Evolutionary conservation across 148 eudicot species (phyloP), one percentile per base, ranked within the genome.

Genomic region (Gaultheria prostrata): DNA sequence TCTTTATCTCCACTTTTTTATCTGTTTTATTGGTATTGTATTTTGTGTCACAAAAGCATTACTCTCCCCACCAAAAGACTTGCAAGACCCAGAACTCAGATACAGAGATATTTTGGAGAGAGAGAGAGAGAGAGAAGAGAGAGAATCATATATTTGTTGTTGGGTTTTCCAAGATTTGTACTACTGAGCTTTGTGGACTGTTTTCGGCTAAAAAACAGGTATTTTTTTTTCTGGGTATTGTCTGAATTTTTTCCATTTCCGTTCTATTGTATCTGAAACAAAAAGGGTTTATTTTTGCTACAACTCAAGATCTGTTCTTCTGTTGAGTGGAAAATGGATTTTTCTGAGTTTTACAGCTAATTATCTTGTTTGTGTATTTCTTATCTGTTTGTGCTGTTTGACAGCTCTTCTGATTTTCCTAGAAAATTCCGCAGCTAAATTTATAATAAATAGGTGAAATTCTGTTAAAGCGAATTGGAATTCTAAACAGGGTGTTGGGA

Each of bases 1-100:
- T 86, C 84, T 82, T 77, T 65, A 67, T 79, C 83, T 89, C 88
- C 90, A 89, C 93, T 91, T 91, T 51, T 91, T 89, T 80, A 78
- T 83, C 86, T 32, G 21, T 65, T 81, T 72, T 8, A 51, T 76
- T 81, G 33, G 48, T 79, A 50, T 83, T 83, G 35, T 82, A 61
- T 63, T 61, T 51, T 24, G 53, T 67, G 75, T 80, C 57, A 72
- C 54, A 21, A 48, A 17, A 39, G 59, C 28, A 80, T 9, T 65
- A 82, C 43, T 75, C 56, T 75, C 56, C 56, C 54, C 70, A 79
- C 65, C 45, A 81, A 54, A 77, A 48, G 80, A 73, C 48, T 67
- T 73, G 53, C 13, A 12, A 15, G 5, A 63, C 65, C 50, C 32
- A 15, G 65, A 65, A 65, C 24, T 63, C 3, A 11, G 30, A 30